These are phyloP conservation scores for Pleurotus cornucopiae DNA, from an alignment of 768 basidiomycete species.

Conservation along the genomic window DNA sequence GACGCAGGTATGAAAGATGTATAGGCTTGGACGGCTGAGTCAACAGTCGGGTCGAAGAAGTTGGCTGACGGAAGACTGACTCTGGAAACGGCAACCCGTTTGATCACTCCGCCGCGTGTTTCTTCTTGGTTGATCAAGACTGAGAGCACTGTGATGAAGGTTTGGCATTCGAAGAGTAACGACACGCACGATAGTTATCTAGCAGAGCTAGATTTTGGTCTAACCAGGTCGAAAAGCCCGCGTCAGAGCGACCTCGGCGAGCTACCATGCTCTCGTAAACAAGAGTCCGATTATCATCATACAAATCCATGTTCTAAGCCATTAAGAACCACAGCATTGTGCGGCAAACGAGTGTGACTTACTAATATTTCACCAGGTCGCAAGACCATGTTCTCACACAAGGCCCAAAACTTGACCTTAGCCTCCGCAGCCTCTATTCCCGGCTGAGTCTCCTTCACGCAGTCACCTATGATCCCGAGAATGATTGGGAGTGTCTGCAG, in stretches of 20 bases:
- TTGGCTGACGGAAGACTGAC: slow-evolving; percentile 52
- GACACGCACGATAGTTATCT: slow-evolving; percentile 71
- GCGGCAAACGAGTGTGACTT: slow-evolving; percentile 18
- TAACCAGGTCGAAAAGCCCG: slow-evolving; percentile 66
- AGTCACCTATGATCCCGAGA: slow-evolving; percentile 60
- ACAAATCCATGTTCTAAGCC: slow-evolving; percentile 75
- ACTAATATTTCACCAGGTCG: slow-evolving; percentile 82
- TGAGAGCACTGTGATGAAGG: slow-evolving; percentile 17
- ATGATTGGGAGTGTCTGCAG: slow-evolving; percentile 72
- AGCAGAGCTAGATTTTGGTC: slow-evolving; percentile 64
- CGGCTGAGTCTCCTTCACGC: slow-evolving; percentile 82
- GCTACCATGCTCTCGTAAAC: slow-evolving; percentile 63
- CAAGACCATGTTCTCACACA: slow-evolving; percentile 72
- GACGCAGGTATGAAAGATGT: slow-evolving; percentile 71
- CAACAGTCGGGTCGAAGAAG: not conserved
- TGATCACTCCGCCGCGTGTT: slow-evolving; percentile 41
- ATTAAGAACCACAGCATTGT: not conserved
- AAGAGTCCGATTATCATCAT: slow-evolving; percentile 70
- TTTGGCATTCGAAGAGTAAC: not conserved
- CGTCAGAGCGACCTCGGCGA: slow-evolving; percentile 58
- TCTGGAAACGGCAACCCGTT: slow-evolving; percentile 57
- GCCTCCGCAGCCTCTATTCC: slow-evolving; percentile 89
- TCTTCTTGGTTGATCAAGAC: slow-evolving; percentile 67
- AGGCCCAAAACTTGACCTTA: slow-evolving; percentile 83
- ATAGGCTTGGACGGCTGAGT: slow-evolving; percentile 50